Conservation (phyloP, 176 grass and related monocot species). For the Oryza coarctata region DNA sequence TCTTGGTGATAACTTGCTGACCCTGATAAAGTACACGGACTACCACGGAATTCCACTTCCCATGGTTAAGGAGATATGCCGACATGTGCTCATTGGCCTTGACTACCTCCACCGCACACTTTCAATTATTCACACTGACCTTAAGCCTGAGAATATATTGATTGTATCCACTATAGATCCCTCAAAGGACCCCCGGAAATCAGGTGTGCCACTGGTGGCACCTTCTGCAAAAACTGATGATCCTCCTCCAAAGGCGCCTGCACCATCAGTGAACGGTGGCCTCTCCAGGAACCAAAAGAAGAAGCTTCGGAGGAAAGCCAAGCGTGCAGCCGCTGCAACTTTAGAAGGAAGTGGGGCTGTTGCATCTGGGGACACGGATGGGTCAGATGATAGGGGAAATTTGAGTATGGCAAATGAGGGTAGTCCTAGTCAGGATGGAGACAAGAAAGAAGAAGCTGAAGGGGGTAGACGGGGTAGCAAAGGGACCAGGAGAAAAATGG, state of each 20-base stretch:
- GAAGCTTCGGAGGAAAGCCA: constrained; percentile 89
- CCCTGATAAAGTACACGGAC: constrained; percentile 86
- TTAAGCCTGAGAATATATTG: constrained; percentile 98
- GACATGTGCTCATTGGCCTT: constrained; percentile 76
- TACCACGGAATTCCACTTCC: constrained; percentile 77
- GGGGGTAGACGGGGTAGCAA: constrained; percentile 67
- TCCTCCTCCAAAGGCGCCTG: constrained; percentile 33
- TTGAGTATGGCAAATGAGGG: constrained; percentile 46
- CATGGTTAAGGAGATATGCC: constrained; percentile 92
- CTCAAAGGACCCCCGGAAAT: constrained; percentile 74
- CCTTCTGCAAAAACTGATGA: constrained; percentile 46
- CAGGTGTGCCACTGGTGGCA: constrained; percentile 55
- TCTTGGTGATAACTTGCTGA: constrained; percentile 92
- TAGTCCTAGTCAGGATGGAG: constrained; percentile 40
- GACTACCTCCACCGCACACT: constrained; percentile 84
- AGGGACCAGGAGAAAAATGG: constrained; percentile 66
- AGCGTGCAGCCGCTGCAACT: constrained; percentile 58
- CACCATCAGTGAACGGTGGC: constrained; percentile 51
- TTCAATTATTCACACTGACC: constrained; percentile 93
- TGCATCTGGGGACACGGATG: constrained; percentile 50
- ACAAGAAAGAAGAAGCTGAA: constrained; percentile 29
- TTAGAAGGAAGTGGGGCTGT: constrained; percentile 44
- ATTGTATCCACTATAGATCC: constrained; percentile 81
- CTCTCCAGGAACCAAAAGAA: constrained; percentile 90
- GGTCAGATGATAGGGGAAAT: constrained; percentile 70